These are phyloP conservation scores for Dactylonectria estremocensis DNA, from an alignment of 2,329 filamentous ascomycete genomes.

Conservation along the genomic window DNA sequence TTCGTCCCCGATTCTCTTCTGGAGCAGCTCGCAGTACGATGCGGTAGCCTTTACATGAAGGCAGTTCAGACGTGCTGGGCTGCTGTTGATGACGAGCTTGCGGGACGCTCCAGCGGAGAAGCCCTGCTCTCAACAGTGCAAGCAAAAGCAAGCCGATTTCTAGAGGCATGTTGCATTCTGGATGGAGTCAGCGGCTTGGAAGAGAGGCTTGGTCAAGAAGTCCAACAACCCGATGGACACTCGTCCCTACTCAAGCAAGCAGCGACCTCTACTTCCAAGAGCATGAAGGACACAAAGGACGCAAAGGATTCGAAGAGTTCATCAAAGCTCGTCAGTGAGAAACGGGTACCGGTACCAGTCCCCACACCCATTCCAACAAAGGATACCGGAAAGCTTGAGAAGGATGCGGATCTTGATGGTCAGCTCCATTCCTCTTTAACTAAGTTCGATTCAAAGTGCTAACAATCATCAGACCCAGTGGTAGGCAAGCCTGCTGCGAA, in stretches of 20 bases:
- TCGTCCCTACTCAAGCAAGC: neutral
- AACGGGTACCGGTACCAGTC: constrained; percentile 23
- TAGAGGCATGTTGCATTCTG: constrained; percentile 73
- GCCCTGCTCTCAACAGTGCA: constrained; percentile 69
- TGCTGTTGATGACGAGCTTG: constrained; percentile 76
- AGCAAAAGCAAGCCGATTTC: constrained; percentile 68
- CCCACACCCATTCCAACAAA: constrained; percentile 7
- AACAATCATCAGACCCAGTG: constrained; percentile 37
- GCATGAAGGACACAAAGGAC: constrained; percentile 36
- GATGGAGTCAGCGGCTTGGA: constrained; percentile 72
- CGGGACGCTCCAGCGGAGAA: constrained; percentile 63
- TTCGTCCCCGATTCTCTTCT: constrained; percentile 74
- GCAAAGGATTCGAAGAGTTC: constrained; percentile 28
- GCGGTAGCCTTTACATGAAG: constrained; percentile 82
- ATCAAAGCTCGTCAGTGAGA: constrained; percentile 34
- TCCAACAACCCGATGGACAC: constrained; percentile 48
- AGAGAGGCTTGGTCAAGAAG: constrained; percentile 66
- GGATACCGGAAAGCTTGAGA: constrained; percentile 21
- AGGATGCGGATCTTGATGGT: constrained; percentile 41
- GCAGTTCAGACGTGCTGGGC: constrained; percentile 81
- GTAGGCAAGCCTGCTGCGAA: constrained; percentile 39
- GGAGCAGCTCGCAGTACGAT: constrained; percentile 75
- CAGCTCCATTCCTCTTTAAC: neutral
- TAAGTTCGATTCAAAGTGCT: constrained; percentile 3
- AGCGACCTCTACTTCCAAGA: constrained; percentile 18